Evolutionary conservation across 2,329 filamentous ascomycete genomes (phyloP).

Genomic region (Pseudocercospora fuligena): DNA sequence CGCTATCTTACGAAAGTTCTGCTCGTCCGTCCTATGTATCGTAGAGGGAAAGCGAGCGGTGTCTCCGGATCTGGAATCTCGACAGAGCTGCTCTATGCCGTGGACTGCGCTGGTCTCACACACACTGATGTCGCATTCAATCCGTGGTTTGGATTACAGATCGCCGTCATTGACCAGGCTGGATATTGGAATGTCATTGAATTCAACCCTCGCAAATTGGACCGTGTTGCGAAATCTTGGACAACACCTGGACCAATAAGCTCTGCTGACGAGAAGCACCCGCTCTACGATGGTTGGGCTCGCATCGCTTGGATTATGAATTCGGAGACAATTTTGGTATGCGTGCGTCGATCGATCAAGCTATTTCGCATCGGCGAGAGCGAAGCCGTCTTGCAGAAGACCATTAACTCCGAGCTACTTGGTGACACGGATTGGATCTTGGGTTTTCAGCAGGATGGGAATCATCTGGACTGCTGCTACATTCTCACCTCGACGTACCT

Average conservation of each 20-base stretch:
- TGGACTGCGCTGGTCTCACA: slow-evolving; percentile 54
- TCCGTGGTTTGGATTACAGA: slow-evolving; percentile 62
- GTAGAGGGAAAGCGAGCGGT: slow-evolving; percentile 18
- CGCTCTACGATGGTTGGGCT: slow-evolving; percentile 55
- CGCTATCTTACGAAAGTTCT: slow-evolving; percentile 53
- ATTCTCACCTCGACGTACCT: slow-evolving; percentile 62
- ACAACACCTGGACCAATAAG: neutral
- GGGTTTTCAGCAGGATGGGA: slow-evolving; percentile 58
- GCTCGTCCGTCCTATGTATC: slow-evolving; percentile 53
- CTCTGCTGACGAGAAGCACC: slow-evolving; percentile 28
- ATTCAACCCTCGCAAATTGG: slow-evolving; percentile 42
- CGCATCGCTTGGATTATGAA: slow-evolving; percentile 55
- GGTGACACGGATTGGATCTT: slow-evolving; percentile 57
- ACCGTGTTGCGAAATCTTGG: slow-evolving; percentile 20
- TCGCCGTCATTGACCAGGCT: slow-evolving; percentile 68
- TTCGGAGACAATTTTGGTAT: slow-evolving; percentile 57
- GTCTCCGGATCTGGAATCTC: slow-evolving; percentile 57
- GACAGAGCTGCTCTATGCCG: slow-evolving; percentile 58
- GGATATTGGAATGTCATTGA: slow-evolving; percentile 74
- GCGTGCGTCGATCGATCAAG: slow-evolving; percentile 50
- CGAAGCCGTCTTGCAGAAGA: slow-evolving; percentile 20
- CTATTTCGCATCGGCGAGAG: slow-evolving; percentile 42
- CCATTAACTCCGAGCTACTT: slow-evolving; percentile 31
- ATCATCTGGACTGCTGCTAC: slow-evolving; percentile 57
- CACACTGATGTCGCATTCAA: slow-evolving; percentile 71